These are phyloP conservation scores for Rheum nobile DNA, from an alignment of 148 eudicot species.

Conservation along the genomic window DNA sequence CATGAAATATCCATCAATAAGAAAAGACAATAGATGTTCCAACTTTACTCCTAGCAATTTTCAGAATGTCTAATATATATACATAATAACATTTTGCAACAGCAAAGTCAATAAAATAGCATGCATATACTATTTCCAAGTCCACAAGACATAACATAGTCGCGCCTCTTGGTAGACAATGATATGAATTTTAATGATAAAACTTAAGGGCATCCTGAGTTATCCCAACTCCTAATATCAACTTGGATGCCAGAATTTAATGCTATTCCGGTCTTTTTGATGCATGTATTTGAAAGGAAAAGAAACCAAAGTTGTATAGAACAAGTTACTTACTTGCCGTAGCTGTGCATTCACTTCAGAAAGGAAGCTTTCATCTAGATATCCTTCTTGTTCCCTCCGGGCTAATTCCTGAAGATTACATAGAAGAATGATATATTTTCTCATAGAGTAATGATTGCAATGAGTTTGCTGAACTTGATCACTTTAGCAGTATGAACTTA, in stretches of 20 bases:
- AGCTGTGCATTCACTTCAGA: constrained; percentile 94
- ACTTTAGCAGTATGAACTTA: background rate
- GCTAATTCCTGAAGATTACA: constrained; percentile 51
- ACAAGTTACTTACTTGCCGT: constrained; percentile 59
- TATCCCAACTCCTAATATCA: background rate
- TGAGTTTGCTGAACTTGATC: background rate
- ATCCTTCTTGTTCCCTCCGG: constrained; percentile 86
- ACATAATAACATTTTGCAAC: background rate
- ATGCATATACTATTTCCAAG: background rate
- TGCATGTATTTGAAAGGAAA: background rate
- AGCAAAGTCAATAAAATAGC: background rate
- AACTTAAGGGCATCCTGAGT: background rate
- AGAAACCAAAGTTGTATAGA: background rate
- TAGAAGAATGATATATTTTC: background rate
- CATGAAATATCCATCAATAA: background rate
- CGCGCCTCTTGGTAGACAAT: background rate
- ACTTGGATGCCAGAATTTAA: background rate
- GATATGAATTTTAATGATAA: background rate
- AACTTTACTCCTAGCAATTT: background rate
- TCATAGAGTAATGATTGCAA: background rate
- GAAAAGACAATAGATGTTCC: background rate
- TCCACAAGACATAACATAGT: background rate
- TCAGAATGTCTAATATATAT: background rate
- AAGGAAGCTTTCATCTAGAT: constrained; percentile 88
- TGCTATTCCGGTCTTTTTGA: background rate